phyloP scores from a whole-genome alignment of 2,329 filamentous ascomycete species.

The Diaporthe velutina region DNA sequence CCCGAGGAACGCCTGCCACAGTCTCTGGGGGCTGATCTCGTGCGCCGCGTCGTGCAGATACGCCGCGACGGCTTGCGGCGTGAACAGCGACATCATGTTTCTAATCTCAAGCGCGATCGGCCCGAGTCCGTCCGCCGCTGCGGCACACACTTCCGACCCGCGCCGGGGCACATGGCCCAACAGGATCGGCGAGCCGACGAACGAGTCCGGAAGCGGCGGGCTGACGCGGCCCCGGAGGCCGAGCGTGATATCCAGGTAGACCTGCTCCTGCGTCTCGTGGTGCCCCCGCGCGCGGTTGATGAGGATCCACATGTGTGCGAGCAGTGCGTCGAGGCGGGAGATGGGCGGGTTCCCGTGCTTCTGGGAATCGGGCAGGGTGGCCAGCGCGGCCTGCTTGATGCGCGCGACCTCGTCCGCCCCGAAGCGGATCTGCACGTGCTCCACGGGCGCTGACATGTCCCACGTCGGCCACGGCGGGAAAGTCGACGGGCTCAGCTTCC shows the following conservation, averaged over 20 bases:
- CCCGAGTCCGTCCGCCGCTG: slow-evolving; percentile 27
- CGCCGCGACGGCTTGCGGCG: slow-evolving; percentile 52
- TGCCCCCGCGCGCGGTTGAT: slow-evolving; percentile 56
- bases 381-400: slow-evolving; percentile 48
- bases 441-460: slow-evolving; percentile 51
- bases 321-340: slow-evolving; percentile 58
- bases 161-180: slow-evolving; percentile 50
- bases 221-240: slow-evolving; percentile 54
- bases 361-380: slow-evolving; percentile 13
- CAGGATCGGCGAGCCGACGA: slow-evolving; percentile 59
- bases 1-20: slow-evolving; percentile 62
- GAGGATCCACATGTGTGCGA: slow-evolving; percentile 60
- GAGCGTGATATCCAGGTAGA: slow-evolving; percentile 57
- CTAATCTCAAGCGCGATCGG: slow-evolving; percentile 51
- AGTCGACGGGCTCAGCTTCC: slow-evolving; percentile 47
- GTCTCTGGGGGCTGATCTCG: slow-evolving; percentile 59
- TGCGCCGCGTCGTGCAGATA: slow-evolving; percentile 57
- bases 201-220: slow-evolving; percentile 55
- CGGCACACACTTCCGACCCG: background rate
- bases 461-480: slow-evolving; percentile 57
- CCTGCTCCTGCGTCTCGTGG: slow-evolving; percentile 43
- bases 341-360: slow-evolving; percentile 40
- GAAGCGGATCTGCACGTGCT: slow-evolving; percentile 54
- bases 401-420: slow-evolving; percentile 48
- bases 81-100: slow-evolving; percentile 51